Base-by-base conservation (phyloP, 2,329 filamentous ascomycete genomes). In the Microcyclospora pomicola region DNA sequence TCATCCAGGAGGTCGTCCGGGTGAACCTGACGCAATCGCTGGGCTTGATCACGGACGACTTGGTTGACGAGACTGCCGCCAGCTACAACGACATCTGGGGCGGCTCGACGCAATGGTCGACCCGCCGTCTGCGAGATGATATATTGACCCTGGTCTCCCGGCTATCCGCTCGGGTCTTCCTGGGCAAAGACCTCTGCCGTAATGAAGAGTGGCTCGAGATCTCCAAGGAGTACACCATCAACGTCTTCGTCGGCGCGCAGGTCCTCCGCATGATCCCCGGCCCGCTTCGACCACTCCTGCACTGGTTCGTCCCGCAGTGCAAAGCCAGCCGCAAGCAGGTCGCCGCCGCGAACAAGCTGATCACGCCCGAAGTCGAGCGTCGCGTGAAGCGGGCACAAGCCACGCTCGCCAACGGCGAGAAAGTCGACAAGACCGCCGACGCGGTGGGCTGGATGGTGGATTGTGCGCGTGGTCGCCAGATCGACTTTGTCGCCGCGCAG, bases 181-280 rank as follows among this genome's bases (percentile, higher is more conserved):
- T 60, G 27, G 61, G 63, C 13, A 49, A 58, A 6, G 42, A 45
- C 7, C 45, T 61, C 7, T 59, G 58, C 37, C 53, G 55, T 16
- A 59, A 64, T 38, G 46, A 56, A 37, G 45, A 54, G 33, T 67
- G 64, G 62, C 47, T 64, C 12, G 39, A 52, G 1, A 50, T 55
- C 2, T 46, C 54, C 28, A 54, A 51, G 12, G 40, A 49, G 27
- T 63, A 63, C 46, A 57, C 59, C 1, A 46, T 55, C 30, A 56
- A 62, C 15, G 41, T 58, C 1, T 57, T 59, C 14, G 39, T 51
- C 1, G 56, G 53, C 0, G 45, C 58, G 3, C 37, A 55, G n/a
- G 37, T 55, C 1, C 50, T 66, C 2, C 59, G 59, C n/a, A 46
- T 54, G 19, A 47, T 59, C 27, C 62, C 62, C 13, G 37, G 42